Evolutionary conservation across 352 stramenopile genomes (phyloP).

Genomic region (Globisporangium abappressorium): DNA sequence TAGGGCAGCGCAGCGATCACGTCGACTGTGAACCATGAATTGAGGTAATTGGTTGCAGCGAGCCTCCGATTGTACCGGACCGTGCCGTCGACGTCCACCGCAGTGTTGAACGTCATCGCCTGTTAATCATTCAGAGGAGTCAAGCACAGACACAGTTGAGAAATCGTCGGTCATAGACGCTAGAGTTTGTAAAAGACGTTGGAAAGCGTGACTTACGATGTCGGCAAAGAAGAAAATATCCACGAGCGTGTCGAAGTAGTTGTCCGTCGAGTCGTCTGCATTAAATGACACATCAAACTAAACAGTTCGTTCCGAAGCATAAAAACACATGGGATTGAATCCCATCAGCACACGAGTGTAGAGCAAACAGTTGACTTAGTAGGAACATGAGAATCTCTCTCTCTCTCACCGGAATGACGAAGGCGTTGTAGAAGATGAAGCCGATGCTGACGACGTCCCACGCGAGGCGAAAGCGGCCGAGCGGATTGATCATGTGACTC

Average conservation of each 20-base stretch:
- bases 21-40: constrained; percentile 52
- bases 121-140: constrained; percentile 9
- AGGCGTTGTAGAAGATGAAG: constrained; percentile 78
- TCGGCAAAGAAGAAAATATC: constrained; percentile 64
- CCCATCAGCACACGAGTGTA: too few species aligned
- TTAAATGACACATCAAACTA: constrained; percentile 72
- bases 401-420: constrained; percentile 49
- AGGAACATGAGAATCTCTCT: too few species aligned
- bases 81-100: constrained; percentile 44
- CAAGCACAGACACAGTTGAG: too few species aligned
- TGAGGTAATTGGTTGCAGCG: constrained; percentile 36
- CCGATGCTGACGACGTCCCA: constrained; percentile 68
- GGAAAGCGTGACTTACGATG: constrained; percentile 36
- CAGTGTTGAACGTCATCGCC: constrained; percentile 56
- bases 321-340: neutral
- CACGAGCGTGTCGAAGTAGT: constrained; percentile 45
- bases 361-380: too few species aligned
- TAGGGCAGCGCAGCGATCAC: constrained; percentile 55
- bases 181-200: neutral
- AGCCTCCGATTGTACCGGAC: constrained; percentile 40
- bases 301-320: neutral
- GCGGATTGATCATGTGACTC: constrained; percentile 53
- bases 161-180: neutral
- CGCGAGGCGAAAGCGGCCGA: constrained; percentile 48
- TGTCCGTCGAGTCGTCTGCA: constrained; percentile 22